These are phyloP conservation scores for Corniculantispora saksenae DNA, from an alignment of 2,329 filamentous ascomycete species.

Conservation along the genomic window DNA sequence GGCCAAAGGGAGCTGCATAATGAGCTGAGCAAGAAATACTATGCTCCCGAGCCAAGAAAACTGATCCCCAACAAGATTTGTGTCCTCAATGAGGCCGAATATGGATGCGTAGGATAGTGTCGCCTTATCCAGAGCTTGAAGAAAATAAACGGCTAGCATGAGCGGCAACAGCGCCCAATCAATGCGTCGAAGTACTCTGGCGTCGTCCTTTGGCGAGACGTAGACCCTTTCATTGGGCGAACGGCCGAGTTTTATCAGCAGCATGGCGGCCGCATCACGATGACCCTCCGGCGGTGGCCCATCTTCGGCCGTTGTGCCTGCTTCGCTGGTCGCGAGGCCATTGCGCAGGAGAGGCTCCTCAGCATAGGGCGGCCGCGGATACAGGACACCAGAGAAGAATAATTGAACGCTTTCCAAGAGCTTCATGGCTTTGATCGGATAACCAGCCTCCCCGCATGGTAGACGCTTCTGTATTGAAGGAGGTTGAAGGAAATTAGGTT, in stretches of 20 bases:
- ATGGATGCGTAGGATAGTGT: constrained; percentile 63
- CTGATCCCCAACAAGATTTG: constrained; percentile 56
- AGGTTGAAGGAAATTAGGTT: neutral
- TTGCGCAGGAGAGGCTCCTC: constrained; percentile 60
- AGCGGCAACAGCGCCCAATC: constrained; percentile 43
- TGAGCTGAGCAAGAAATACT: constrained; percentile 60
- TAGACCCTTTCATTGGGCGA: constrained; percentile 35
- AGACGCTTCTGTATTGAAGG: neutral
- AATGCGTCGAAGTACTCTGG: constrained; percentile 39
- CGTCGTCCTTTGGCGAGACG: constrained; percentile 36
- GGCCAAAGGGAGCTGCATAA: constrained; percentile 58
- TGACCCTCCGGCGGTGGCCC: constrained; percentile 6
- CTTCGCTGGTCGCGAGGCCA: constrained; percentile 50
- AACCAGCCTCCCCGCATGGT: neutral
- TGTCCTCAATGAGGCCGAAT: constrained; percentile 62
- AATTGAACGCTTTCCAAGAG: neutral
- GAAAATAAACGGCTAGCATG: constrained; percentile 62
- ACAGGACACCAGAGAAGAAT: neutral
- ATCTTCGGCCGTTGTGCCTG: neutral
- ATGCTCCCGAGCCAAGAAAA: constrained; percentile 63
- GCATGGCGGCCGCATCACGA: constrained; percentile 48
- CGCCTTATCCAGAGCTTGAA: constrained; percentile 65
- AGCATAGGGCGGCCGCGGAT: constrained; percentile 29
- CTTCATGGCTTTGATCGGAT: neutral
- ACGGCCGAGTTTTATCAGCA: constrained; percentile 42